Conservation (phyloP, 1,284 basidiomycete species). For the Takashimella tepidaria region DNA sequence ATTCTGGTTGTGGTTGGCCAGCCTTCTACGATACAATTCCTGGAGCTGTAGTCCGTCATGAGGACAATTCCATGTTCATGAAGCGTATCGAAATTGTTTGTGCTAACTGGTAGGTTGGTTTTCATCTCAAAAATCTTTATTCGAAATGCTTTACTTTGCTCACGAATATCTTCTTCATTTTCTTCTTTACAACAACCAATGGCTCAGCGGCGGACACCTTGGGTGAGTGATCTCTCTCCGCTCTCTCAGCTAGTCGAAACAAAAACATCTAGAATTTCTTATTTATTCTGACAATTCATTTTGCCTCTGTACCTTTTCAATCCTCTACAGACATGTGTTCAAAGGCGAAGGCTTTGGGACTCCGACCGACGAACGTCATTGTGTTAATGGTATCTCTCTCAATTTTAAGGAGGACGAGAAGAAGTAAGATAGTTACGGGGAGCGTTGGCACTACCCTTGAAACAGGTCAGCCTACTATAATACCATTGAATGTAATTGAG, state of each 20-base stretch:
- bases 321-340: slow-evolving; percentile 65
- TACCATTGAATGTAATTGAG: too few species aligned
- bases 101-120: slow-evolving; percentile 45
- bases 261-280: too few species aligned
- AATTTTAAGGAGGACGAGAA: slow-evolving; percentile 62
- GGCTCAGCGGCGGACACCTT: slow-evolving; percentile 76
- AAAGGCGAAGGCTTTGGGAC: slow-evolving; percentile 66
- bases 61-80: slow-evolving; percentile 49
- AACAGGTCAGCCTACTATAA: too few species aligned
- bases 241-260: too few species aligned
- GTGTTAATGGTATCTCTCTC: slow-evolving; percentile 84
- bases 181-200: neutral
- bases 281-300: too few species aligned
- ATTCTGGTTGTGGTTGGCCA: slow-evolving; percentile 94
- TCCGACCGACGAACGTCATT: slow-evolving; percentile 53
- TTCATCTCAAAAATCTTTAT: neutral
- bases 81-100: slow-evolving; percentile 46
- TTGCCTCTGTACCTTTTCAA: too few species aligned
- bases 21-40: slow-evolving; percentile 93
- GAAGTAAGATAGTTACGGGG: too few species aligned
- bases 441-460: too few species aligned
- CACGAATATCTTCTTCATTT: too few species aligned
- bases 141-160: too few species aligned
- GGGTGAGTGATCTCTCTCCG: slow-evolving; percentile 55
- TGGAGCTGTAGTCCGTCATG: slow-evolving; percentile 67